phyloP scores from a whole-genome alignment of 495 filamentous ascomycete genomes.

The Penicillium coprophilum region DNA sequence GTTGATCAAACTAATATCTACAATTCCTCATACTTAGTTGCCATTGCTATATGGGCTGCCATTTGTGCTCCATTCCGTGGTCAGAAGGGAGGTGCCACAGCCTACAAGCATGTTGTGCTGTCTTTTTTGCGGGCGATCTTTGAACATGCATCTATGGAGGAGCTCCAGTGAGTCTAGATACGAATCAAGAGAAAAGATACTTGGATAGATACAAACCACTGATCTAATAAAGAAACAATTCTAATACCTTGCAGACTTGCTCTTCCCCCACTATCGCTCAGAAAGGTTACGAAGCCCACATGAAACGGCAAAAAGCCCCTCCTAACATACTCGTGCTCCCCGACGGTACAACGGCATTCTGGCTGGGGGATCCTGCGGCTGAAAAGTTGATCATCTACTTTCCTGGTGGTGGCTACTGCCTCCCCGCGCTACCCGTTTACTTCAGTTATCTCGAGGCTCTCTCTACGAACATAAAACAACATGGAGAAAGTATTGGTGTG shows the following conservation, averaged over 20 bases:
- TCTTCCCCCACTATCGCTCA: not conserved
- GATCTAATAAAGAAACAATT: not conserved
- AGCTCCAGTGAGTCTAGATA: not conserved
- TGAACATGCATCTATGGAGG: not conserved
- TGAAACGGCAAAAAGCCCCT: not conserved
- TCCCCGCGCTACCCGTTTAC: conserved; percentile 8
- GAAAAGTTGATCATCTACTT: conserved; percentile 13
- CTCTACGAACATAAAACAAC: not conserved
- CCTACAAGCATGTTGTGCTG: not conserved
- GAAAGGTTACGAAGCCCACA: not conserved
- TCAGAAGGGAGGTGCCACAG: not conserved
- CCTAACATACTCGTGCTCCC: not conserved
- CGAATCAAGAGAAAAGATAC: not conserved
- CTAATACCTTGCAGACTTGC: not conserved
- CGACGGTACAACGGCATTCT: conserved; percentile 3
- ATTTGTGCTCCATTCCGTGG: not conserved
- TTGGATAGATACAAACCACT: not conserved
- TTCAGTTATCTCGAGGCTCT: conserved; percentile 11
- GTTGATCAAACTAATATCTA: not conserved
- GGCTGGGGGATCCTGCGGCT: conserved; percentile 2
- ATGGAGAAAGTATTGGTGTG: not conserved
- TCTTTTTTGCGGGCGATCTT: not conserved
- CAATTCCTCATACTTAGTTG: not conserved
- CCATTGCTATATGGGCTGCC: not conserved
- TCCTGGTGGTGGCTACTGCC: conserved; percentile 13